Conservation (phyloP, 306 rosid genomes). For the Cucurbita maxima region DNA sequence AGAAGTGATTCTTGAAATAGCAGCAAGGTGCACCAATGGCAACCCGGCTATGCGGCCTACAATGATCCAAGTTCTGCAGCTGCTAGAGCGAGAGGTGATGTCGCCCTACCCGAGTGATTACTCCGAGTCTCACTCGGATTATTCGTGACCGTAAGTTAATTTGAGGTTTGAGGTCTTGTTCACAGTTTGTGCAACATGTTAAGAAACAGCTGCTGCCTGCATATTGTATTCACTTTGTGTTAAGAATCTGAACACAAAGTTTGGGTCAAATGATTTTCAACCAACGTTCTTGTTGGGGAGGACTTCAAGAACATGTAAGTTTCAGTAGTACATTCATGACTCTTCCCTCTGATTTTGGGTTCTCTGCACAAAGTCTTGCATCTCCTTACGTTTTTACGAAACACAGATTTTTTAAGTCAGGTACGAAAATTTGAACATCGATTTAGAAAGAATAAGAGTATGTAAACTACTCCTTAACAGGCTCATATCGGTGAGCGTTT, state of each 20-base stretch:
- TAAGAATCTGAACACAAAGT: background rate
- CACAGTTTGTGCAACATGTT: background rate
- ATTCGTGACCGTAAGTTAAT: constrained; percentile 10
- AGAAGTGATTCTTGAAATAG: constrained; percentile 64
- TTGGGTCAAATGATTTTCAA: background rate
- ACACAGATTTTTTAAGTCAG: too few species aligned
- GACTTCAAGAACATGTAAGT: background rate
- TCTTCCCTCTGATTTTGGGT: background rate
- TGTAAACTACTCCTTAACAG: too few species aligned
- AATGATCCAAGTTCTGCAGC: constrained; percentile 72
- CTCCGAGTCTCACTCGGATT: constrained; percentile 81
- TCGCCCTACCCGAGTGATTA: constrained; percentile 73
- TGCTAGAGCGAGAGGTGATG: constrained; percentile 75
- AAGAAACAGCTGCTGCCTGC: background rate
- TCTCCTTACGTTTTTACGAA: background rate
- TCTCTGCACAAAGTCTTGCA: too few species aligned
- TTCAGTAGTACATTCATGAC: background rate
- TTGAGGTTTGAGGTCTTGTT: background rate
- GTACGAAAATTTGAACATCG: too few species aligned
- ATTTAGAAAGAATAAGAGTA: too few species aligned
- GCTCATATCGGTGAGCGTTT: too few species aligned
- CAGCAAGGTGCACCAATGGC: constrained; percentile 73
- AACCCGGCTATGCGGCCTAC: constrained; percentile 76
- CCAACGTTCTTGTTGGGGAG: background rate
- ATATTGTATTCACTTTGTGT: background rate